These are phyloP conservation scores for Cryptosporidium andersoni DNA, from an alignment of 169 alveolate genomes.

Conservation along the genomic window DNA sequence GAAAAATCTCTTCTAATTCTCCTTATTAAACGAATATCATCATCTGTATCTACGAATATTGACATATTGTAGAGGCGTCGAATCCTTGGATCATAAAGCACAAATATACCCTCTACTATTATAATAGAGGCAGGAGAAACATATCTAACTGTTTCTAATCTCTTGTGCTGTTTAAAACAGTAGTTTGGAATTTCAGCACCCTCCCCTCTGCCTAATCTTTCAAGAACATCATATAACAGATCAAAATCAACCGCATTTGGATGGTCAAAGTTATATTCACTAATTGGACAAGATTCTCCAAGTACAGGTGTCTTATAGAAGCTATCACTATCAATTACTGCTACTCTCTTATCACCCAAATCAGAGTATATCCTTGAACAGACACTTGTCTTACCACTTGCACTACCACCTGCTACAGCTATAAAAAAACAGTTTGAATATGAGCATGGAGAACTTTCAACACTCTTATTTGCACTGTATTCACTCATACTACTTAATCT, in stretches of 20 bases:
- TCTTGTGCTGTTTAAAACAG: slow-evolving; percentile 75
- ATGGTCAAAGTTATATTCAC: slow-evolving; percentile 83
- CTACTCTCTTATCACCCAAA: slow-evolving; percentile 71
- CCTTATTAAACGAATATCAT: slow-evolving; percentile 81
- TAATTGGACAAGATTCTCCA: slow-evolving; percentile 77
- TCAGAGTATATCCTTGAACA: slow-evolving; percentile 72
- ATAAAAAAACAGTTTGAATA: slow-evolving; percentile 69
- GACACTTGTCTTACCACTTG: slow-evolving; percentile 83
- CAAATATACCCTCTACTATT: slow-evolving; percentile 84
- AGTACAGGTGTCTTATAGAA: slow-evolving; percentile 78
- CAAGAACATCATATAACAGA: slow-evolving; percentile 60
- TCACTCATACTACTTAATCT: too few species aligned
- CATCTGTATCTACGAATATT: slow-evolving; percentile 84
- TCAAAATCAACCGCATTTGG: slow-evolving; percentile 86
- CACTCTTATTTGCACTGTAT: too few species aligned
- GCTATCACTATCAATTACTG: slow-evolving; percentile 76
- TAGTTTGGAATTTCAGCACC: slow-evolving; percentile 79
- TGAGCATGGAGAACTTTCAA: background rate
- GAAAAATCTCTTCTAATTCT: slow-evolving; percentile 74
- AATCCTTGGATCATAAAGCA: slow-evolving; percentile 80
- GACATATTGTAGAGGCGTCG: slow-evolving; percentile 81
- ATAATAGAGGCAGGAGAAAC: slow-evolving; percentile 78
- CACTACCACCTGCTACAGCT: slow-evolving; percentile 85
- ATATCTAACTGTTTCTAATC: slow-evolving; percentile 67
- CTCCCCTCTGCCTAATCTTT: slow-evolving; percentile 70